Percentiles rank a stretch among this genome's conserved stretches.
These are phyloP conservation scores for Cryphonectria radicalis DNA, from an alignment of 2,329 filamentous ascomycete genomes.

Conservation along the genomic window DNA sequence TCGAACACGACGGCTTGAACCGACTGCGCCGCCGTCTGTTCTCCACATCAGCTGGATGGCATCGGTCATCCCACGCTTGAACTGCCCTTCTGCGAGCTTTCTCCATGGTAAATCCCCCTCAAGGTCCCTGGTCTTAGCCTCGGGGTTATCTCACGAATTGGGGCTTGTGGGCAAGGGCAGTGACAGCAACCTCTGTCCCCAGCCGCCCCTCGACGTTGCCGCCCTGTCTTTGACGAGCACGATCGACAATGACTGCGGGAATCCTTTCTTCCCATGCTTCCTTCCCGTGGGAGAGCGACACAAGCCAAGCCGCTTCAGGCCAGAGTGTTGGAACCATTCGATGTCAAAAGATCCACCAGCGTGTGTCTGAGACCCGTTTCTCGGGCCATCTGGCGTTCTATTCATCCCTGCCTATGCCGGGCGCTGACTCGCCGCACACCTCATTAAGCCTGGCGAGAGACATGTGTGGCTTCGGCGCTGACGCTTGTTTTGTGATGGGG, in stretches of 20 bases:
- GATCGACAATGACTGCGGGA: slow-evolving; percentile 12
- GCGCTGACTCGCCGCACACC: slow-evolving; percentile 23
- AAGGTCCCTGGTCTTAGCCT: slow-evolving; percentile 4
- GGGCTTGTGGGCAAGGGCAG: slow-evolving; percentile 13
- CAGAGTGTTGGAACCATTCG: neutral
- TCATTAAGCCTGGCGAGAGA: slow-evolving; percentile 7
- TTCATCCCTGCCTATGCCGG: slow-evolving; percentile 16
- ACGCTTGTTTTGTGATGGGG: slow-evolving; percentile 14
- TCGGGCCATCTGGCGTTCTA: slow-evolving; percentile 22
- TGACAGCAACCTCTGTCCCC: neutral
- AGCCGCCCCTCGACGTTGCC: neutral
- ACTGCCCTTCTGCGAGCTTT: slow-evolving; percentile 10
- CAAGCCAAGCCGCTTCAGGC: neutral
- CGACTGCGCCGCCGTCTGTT: slow-evolving; percentile 10
- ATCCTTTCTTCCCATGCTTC: neutral
- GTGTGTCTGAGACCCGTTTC: slow-evolving; percentile 24
- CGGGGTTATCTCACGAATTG: slow-evolving; percentile 14
- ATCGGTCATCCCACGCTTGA: slow-evolving; percentile 10
- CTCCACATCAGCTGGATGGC: slow-evolving; percentile 5
- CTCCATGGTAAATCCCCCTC: neutral
- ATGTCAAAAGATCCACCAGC: slow-evolving; percentile 14
- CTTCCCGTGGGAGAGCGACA: neutral
- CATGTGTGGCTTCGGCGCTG: slow-evolving; percentile 25
- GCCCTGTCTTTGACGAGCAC: neutral
- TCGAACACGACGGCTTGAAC: slow-evolving; percentile 27